Evolutionary conservation across 352 stramenopile genomes (phyloP).

Genomic region (Stramenopiles sp.): DNA sequence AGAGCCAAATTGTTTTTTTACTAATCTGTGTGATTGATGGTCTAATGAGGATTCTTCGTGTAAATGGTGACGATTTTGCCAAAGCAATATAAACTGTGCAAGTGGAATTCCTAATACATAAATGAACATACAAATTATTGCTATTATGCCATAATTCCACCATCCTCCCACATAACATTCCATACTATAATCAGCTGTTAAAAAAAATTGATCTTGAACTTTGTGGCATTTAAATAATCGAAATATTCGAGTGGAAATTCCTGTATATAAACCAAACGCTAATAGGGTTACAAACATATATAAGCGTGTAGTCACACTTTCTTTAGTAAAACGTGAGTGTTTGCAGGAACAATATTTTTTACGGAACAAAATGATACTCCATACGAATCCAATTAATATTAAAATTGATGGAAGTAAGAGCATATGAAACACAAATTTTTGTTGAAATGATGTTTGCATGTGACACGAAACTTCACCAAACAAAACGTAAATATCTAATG

Average conservation of each 20-base stretch:
- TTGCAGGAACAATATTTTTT: background rate
- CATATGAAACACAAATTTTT: background rate
- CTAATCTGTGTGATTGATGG: background rate
- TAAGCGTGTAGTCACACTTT: background rate
- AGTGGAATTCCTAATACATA: background rate
- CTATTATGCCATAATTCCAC: background rate
- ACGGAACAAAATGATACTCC: background rate
- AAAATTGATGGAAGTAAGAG: background rate
- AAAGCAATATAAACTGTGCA: background rate
- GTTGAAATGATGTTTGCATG: background rate
- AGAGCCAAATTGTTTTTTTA: background rate
- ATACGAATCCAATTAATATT: background rate
- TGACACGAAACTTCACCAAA: background rate
- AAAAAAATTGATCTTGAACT: background rate
- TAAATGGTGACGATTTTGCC: background rate
- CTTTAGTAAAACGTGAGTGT: background rate
- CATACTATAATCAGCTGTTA: background rate
- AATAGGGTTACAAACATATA: background rate
- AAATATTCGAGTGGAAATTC: background rate
- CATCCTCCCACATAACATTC: background rate
- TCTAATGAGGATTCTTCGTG: background rate
- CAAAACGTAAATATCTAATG: background rate
- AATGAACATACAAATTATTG: background rate
- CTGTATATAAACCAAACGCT: background rate
- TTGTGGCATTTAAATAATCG: background rate